Evolutionary conservation across 306 rosid species (phyloP).

Genomic region (Fragaria ananassa): DNA sequence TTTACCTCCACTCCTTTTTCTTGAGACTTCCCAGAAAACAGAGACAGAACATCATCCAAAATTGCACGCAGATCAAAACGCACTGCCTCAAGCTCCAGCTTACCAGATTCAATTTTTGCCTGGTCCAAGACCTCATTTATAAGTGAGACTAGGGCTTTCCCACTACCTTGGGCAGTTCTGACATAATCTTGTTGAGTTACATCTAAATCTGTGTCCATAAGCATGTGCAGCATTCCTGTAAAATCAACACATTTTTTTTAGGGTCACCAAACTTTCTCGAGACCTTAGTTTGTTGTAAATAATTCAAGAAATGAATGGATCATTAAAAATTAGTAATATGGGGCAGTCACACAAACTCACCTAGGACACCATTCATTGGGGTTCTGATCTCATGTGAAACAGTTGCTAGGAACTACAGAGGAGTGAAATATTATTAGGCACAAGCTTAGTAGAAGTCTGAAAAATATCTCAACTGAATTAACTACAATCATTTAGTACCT

Average conservation of each 20-base stretch:
- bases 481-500: constrained; percentile 44
- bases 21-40: constrained; percentile 91
- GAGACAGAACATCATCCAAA: constrained; percentile 86
- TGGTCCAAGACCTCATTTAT: constrained; percentile 94
- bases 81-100: constrained; percentile 91
- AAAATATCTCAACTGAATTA: constrained; percentile 13
- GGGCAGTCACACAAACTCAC: constrained; percentile 42
- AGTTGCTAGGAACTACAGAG: constrained; percentile 88
- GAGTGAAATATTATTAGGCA: constrained; percentile 28
- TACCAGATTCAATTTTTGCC: constrained; percentile 95
- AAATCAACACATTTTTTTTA: constrained; percentile 30
- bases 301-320: constrained; percentile 6
- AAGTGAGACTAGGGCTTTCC: constrained; percentile 90
- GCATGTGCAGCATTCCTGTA: constrained; percentile 97
- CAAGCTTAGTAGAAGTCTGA: constrained; percentile 17
- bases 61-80: constrained; percentile 66
- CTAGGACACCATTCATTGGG: constrained; percentile 98
- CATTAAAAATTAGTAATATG: background rate
- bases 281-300: background rate
- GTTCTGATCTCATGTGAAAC: constrained; percentile 99
- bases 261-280: constrained; percentile 16
- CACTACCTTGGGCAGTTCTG: constrained; percentile 88
- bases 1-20: constrained; percentile 95
- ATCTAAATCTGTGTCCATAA: constrained; percentile 92
- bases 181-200: constrained; percentile 89